Evolutionary conservation across 495 filamentous ascomycete genomes (phyloP), one percentile per base, ranked within the genome.

Genomic region (Margaritispora aquatica): DNA sequence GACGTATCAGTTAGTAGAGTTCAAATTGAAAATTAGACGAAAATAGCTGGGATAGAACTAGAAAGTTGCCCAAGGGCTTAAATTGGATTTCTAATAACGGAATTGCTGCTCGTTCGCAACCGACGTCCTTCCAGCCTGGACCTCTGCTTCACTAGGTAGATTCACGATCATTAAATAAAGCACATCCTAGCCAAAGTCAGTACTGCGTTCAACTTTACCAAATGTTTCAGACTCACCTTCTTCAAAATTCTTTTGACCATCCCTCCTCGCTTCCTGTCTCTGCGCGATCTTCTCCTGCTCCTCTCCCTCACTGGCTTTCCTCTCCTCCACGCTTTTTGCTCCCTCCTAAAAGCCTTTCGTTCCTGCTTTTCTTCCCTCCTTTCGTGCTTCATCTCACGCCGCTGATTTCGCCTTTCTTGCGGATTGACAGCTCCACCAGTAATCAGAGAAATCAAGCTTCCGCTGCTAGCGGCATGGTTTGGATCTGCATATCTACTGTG

Each of bases 81-180:
- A 34, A 34, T 5, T 34, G 29, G 5, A 34, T 5, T 34, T 5
- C 29, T 13, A 13, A 13, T 44, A n/a, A 8, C 19, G 38, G 17
- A 44, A 8, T 17, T 24, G 47, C 20, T 3, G 17, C 15, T 50
- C 58, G 26, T 24, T 34, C 11, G 19, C 41, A 24, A 61, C 27
- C 15, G 31, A 17, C 15, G 34, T 38, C 38, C 41, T 55, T 10
- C 44, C 66, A 44, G 52, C 60, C 19, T 57, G 63, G 63, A 80
- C 65, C 58, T 81, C 75, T 24, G 73, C 74, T 17, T 75, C 69
- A 1, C 71, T 69, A 7, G 80, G 80, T 64, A 80, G 68, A 62
- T 81, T 79, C 13, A 80, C 76, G 61, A 81, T 71, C 67, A 78
- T 75, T 47, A 81, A 57, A 66, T 81, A 82, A 21, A 80, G 51